Evolutionary conservation across 805 yeast species (phyloP), one percentile per base, ranked within the genome.

Genomic region (Saturnispora silvae): DNA sequence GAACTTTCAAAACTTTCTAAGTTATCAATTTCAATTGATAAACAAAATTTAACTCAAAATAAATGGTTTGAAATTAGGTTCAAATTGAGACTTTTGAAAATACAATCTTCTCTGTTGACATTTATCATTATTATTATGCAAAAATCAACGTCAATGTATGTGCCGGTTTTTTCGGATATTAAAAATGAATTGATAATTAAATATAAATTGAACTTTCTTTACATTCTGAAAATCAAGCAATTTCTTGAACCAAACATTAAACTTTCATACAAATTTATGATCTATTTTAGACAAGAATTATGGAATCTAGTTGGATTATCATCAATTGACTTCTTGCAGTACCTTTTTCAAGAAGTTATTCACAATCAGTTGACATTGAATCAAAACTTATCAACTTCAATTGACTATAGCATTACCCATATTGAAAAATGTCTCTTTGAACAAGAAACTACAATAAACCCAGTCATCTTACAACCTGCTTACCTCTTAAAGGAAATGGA

Each of bases 21-120:
- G 4, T 11, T 15, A 4, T 19, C 38, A 14, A 30, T 25, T 8
- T 20, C 15, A 4, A 34, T 40, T 18, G 16, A 23, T 9, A 23
- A 38, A 29, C 13, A 31, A 13, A 4, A 8, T 20, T 18, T 10
- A 11, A 18, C 40, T 20, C 40, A 22, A 22, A 29, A 28, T 6
- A 5, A 23, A 11, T 44, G 47, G 47, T 14, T 18, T 7, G 13
- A 14, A 14, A 20, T 37, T 3, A 17, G 28, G 3, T 2, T 44
- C 2, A 41, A 40, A 29, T 27, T 44, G 11, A 35, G 29, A 13
- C 11, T 44, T 5, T 27, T 39, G 5, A 22, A 20, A 10, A 16
- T 35, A 25, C 31, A 36, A 18, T 30, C 34, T 13, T 15, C 26
- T n/a, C 19, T 36, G 13, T 25, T 24, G 5, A 15, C 22, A n/a